Evolutionary conservation across 2,329 filamentous ascomycete species (phyloP).

Genomic region (Alternaria incomplexa): DNA sequence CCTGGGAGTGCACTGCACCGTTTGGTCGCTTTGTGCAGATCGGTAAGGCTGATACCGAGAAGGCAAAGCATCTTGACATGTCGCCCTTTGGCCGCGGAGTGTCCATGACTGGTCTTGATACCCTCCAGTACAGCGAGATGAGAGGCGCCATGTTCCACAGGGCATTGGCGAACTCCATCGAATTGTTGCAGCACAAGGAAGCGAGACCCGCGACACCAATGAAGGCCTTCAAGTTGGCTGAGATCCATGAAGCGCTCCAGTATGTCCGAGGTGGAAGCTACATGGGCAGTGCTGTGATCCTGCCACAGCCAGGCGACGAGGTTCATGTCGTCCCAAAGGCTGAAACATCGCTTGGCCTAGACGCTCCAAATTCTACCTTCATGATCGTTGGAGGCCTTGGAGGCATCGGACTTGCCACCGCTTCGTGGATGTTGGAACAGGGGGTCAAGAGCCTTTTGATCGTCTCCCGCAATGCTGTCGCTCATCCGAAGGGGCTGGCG

Average conservation of each 20-base stretch:
- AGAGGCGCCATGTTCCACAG: not conserved
- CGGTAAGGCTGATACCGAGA: not conserved
- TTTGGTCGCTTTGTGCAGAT: constrained; percentile 3
- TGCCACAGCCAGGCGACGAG: not conserved
- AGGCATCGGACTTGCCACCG: constrained; percentile 26
- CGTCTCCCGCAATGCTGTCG: constrained; percentile 6
- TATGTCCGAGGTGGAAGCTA: not conserved
- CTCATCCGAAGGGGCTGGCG: not conserved
- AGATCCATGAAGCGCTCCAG: not conserved
- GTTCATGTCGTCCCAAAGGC: not conserved
- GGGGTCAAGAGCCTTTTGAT: constrained; percentile 23
- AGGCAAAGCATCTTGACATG: not conserved
- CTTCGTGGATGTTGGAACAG: constrained; percentile 18
- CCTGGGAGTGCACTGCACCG: not conserved
- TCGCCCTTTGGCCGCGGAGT: not conserved
- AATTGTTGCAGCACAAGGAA: not conserved
- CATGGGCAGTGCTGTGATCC: not conserved
- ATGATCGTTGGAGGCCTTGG: constrained; percentile 28
- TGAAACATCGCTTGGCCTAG: not conserved
- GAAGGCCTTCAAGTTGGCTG: not conserved
- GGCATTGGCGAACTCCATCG: not conserved
- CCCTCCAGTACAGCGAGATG: not conserved
- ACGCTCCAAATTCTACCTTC: constrained; percentile 21
- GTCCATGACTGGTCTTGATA: not conserved
- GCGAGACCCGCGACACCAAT: not conserved